phyloP scores from a whole-genome alignment of 352 stramenopile genomes.

The Phytophthora parvispora region DNA sequence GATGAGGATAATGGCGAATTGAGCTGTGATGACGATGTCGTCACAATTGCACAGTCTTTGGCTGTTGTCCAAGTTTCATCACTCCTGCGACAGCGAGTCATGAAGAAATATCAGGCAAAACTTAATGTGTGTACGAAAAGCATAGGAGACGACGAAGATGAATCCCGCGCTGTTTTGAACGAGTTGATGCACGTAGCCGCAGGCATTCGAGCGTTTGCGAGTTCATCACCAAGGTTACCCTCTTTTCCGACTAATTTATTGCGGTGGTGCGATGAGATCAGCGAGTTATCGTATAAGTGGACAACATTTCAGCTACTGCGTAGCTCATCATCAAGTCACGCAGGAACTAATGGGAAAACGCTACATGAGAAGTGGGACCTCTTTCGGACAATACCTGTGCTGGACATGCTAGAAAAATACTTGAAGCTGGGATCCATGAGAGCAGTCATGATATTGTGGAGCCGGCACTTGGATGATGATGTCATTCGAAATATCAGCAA shows the following conservation, averaged over 20 bases:
- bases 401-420: conserved; percentile 56
- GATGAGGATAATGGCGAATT: not conserved
- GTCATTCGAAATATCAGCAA: conserved; percentile 42
- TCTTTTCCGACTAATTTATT: conserved; percentile 9
- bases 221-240: conserved; percentile 15
- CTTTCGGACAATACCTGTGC: conserved; percentile 46
- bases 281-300: conserved; percentile 62
- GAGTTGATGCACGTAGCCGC: conserved; percentile 21
- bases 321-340: conserved; percentile 12
- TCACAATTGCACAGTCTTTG: conserved; percentile 24
- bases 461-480: conserved; percentile 52
- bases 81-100: not conserved
- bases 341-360: conserved; percentile 1
- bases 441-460: conserved; percentile 60
- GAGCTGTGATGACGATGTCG: conserved; percentile 1
- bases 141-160: conserved; percentile 38
- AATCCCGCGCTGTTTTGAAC: conserved; percentile 23
- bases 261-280: conserved; percentile 46
- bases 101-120: conserved; percentile 18
- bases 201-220: conserved; percentile 16
- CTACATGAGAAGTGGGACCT: conserved; percentile 39
- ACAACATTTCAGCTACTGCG: conserved; percentile 77
- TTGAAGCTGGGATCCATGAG: conserved; percentile 64
- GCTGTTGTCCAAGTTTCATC: conserved; percentile 8
- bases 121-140: conserved; percentile 9